These are phyloP conservation scores for Arctium minus DNA, from an alignment of 129 eudicot species.

Conservation along the genomic window DNA sequence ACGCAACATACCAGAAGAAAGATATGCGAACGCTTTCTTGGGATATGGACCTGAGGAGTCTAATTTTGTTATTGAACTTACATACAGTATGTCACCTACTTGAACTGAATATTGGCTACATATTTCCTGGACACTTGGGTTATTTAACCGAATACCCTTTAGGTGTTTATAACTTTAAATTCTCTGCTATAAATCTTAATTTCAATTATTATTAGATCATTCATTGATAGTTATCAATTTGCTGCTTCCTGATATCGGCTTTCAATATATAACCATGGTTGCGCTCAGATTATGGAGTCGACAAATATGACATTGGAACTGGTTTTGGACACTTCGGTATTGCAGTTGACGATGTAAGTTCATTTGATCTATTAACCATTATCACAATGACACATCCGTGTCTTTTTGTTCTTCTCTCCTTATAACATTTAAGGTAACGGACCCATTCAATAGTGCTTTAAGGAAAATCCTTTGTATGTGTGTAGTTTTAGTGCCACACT, in stretches of 20 bases:
- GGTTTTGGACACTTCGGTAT: constrained; percentile 87
- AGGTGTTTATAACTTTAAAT: neutral
- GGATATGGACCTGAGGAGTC: constrained; percentile 93
- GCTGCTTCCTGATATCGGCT: neutral
- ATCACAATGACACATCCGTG: neutral
- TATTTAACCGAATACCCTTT: neutral
- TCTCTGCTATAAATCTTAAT: neutral
- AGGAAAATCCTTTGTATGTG: neutral
- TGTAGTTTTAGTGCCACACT: neutral
- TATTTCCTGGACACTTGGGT: neutral
- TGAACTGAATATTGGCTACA: neutral
- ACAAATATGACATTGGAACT: constrained; percentile 71
- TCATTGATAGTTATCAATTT: neutral
- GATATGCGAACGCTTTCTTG: constrained; percentile 74
- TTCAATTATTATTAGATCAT: constrained; percentile 6
- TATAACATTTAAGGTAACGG: neutral
- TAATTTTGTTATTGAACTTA: constrained; percentile 77
- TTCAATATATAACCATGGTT: neutral
- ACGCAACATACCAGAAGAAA: constrained; percentile 87
- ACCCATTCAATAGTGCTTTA: neutral
- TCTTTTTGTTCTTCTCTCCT: neutral
- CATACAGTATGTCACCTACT: constrained; percentile 56
- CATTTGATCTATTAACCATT: neutral
- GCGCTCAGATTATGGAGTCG: constrained; percentile 68
- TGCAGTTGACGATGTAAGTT: constrained; percentile 78